Evolutionary conservation across 257 asterid species (phyloP).

Genomic region (Petunia secreta): DNA sequence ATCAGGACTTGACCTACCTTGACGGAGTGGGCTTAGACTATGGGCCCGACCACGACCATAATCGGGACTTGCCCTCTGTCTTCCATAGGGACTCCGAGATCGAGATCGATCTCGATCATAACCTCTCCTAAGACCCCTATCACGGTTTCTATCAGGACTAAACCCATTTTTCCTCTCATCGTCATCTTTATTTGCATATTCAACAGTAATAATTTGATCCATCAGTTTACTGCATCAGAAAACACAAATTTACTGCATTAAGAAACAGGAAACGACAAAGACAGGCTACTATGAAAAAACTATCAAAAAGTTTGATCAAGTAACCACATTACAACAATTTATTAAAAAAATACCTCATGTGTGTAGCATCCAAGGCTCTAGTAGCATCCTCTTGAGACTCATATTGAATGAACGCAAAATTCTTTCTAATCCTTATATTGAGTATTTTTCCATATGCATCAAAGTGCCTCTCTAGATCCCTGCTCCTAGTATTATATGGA

Average conservation of each 20-base stretch:
- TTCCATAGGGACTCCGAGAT: conserved; percentile 65
- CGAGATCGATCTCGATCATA: conserved; percentile 62
- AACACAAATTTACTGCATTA: not conserved
- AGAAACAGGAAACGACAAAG: not conserved
- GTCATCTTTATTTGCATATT: conserved; percentile 74
- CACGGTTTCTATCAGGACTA: conserved; percentile 65
- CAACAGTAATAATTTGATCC: conserved; percentile 79
- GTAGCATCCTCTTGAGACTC: conserved; percentile 78
- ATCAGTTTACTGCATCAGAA: conserved; percentile 59
- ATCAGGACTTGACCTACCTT: conserved; percentile 57
- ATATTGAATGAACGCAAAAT: conserved; percentile 78
- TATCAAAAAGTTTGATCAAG: not conserved
- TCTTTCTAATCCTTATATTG: conserved; percentile 75
- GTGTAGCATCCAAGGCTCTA: conserved; percentile 77
- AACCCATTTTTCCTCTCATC: conserved; percentile 67
- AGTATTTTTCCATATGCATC: conserved; percentile 74
- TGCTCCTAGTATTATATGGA: conserved; percentile 68
- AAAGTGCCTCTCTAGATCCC: conserved; percentile 79
- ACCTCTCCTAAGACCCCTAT: conserved; percentile 69
- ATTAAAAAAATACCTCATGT: conserved; percentile 55
- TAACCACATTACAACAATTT: not conserved
- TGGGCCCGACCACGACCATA: conserved; percentile 63
- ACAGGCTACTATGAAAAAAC: not conserved
- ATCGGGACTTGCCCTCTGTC: conserved; percentile 89
- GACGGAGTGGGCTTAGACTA: conserved; percentile 26